Base-by-base conservation (phyloP, 257 asterid genomes). In the Capsicum baccatum region DNA sequence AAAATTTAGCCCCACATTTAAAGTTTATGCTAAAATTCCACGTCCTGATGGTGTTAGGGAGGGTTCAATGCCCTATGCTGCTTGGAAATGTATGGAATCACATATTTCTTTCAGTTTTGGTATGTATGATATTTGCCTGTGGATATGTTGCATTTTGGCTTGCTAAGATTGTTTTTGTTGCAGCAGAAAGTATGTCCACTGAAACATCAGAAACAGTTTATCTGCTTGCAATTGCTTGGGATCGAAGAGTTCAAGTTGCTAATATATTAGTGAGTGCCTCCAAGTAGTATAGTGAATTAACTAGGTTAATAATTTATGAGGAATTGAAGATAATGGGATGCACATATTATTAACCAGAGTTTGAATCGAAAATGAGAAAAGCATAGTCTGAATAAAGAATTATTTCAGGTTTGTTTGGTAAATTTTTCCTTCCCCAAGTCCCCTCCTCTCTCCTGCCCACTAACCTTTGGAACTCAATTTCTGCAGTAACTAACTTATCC, bases 221-320 rank as follows among this genome's bases (percentile, higher is more conserved):
- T 83, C 88, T 94, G 84, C 96, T 94, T 89, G 98, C 98, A 85
- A 91, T 96, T 91, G 98, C 98, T 85, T 95, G 99, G 99, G 98
- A 94, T 85, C 91, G 79, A 84, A 92, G 87, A 76, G 85, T 94
- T 89, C 98, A 92, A 88, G 94, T 96, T 48, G 98, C 97, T 69
- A 89, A 93, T 9, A 71, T 9, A 73, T 26, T 52, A 52, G 59
- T 26, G 63, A 52, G 9, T 76, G 63, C 26, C 48, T 76, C 81
- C 26, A 12, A 42, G 81, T 76, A 76, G 5, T 1, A n/a, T 21
- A 33, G 81, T 50, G 44, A 50, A 50, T 76, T 13, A 76, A 76
- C 62, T 26, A 52, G 21, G 64, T 52, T 74, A 54, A 74, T 47
- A 16, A 50, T 76, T 76, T 76, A 26, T 52, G 63, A 76, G 48